Percentiles rank a stretch among this genome's conserved stretches.
Conservation (phyloP, 345 rosid genomes). For the Leavenworthia alabamica region DNA sequence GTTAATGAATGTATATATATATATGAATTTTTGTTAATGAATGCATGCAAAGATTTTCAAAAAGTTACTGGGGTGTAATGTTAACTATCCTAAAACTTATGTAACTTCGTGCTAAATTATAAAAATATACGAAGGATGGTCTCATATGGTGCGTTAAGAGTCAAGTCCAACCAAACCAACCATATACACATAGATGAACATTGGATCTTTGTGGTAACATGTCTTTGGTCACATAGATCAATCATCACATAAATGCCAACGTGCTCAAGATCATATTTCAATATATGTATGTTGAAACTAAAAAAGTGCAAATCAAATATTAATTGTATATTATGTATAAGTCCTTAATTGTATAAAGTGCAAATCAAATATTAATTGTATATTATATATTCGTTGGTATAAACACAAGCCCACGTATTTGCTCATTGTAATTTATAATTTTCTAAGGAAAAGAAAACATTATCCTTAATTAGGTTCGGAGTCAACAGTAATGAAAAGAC, state of each 20-base stretch:
- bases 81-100: not conserved
- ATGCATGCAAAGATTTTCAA: no score
- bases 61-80: not conserved
- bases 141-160: constrained; percentile 18
- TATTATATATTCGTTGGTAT: constrained; percentile 1
- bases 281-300: no score
- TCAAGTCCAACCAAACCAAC: constrained; percentile 16
- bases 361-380: no score
- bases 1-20: no score
- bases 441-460: not conserved
- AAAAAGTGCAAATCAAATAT: no score
- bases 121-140: not conserved
- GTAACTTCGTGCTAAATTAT: not conserved
- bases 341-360: no score
- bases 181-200: not conserved
- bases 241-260: constrained; percentile 17
- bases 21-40: no score
- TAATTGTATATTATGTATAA: no score
- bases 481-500: constrained; percentile 14
- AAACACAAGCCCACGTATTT: constrained; percentile 24
- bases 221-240: constrained; percentile 21
- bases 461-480: constrained; percentile 21
- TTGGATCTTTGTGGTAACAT: constrained; percentile 21
- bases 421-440: not conserved
- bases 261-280: not conserved